A percentile compares a stretch with the other conserved stretches of the same genome.
Conservation (phyloP, 2,329 filamentous ascomycete species). For the Sarocladiaceae sp. region DNA sequence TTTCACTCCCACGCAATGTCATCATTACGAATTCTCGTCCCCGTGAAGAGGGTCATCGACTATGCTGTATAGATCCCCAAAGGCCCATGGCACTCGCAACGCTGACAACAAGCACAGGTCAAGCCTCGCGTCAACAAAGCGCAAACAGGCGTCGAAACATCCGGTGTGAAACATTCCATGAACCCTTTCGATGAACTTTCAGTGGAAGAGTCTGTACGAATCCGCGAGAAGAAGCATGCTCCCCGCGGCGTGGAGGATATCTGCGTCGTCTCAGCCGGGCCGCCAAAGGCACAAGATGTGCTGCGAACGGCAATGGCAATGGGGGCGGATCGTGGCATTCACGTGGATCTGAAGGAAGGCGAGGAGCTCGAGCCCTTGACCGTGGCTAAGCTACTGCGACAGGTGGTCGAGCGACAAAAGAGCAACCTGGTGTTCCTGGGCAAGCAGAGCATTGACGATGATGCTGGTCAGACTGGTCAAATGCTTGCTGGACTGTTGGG, state of each 20-base stretch:
- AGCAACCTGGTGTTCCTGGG: conserved; percentile 90
- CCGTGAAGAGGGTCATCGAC: conserved; percentile 82
- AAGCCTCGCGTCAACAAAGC: conserved; percentile 67
- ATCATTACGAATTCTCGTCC: conserved; percentile 70
- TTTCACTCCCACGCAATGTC: conserved; percentile 41
- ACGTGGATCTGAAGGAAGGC: conserved; percentile 74
- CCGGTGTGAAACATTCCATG: conserved; percentile 94
- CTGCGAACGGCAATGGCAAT: conserved; percentile 97
- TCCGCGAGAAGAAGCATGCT: conserved; percentile 81
- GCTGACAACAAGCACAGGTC: too few relatives aligned
- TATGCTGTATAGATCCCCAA: conserved; percentile 61
- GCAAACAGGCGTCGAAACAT: conserved; percentile 84
- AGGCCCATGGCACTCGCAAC: neutral
- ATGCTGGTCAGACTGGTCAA: conserved; percentile 92
- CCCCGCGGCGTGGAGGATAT: conserved; percentile 83
- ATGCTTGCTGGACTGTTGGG: conserved; percentile 92
- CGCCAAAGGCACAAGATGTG: conserved; percentile 80
- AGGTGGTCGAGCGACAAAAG: conserved; percentile 76
- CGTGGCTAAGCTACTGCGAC: conserved; percentile 85
- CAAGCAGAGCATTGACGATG: conserved; percentile 98
- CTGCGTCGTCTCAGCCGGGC: conserved; percentile 82
- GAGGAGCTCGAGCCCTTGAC: conserved; percentile 80
- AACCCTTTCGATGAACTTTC: conserved; percentile 99
- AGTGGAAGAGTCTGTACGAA: conserved; percentile 90
- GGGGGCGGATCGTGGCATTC: conserved; percentile 89